These are phyloP conservation scores for Globisporangium barbulae DNA, from an alignment of 352 stramenopile species.

Conservation along the genomic window DNA sequence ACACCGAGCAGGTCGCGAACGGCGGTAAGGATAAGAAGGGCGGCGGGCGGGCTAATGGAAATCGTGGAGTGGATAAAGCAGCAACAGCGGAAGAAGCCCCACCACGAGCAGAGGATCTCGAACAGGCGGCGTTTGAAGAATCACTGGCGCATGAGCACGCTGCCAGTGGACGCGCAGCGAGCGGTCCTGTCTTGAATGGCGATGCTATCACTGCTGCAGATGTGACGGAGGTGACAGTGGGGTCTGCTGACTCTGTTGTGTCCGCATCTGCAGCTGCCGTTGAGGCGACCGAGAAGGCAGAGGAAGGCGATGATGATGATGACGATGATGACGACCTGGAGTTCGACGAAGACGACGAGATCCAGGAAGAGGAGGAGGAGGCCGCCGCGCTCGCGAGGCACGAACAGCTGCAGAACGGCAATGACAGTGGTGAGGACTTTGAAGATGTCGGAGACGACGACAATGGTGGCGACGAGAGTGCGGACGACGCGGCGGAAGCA, in stretches of 20 bases:
- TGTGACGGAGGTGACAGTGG: neutral
- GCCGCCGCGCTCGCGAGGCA: constrained; percentile 12
- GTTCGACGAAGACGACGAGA: constrained; percentile 28
- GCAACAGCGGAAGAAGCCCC: constrained; percentile 10
- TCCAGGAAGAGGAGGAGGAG: constrained; percentile 15
- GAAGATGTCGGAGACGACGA: constrained; percentile 26
- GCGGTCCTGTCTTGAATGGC: neutral
- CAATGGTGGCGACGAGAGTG: constrained; percentile 21
- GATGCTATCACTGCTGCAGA: neutral
- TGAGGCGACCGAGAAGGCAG: constrained; percentile 5
- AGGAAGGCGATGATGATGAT: constrained; percentile 30
- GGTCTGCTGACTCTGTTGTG: neutral
- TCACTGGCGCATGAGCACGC: constrained; percentile 27
- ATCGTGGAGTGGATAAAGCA: constrained; percentile 17
- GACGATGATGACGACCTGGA: constrained; percentile 35
- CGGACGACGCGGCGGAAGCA: neutral
- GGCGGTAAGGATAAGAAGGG: constrained; percentile 19
- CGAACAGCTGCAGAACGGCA: constrained; percentile 7
- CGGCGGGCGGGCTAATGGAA: constrained; percentile 1
- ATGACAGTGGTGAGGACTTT: constrained; percentile 18
- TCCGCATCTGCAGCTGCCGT: constrained; percentile 13
- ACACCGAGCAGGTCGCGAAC: constrained; percentile 39
- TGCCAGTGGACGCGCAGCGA: neutral
- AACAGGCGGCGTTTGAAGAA: constrained; percentile 36
- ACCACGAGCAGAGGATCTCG: constrained; percentile 25